phyloP scores from a whole-genome alignment of 441 rosid species.

The Gossypium lobatum region DNA sequence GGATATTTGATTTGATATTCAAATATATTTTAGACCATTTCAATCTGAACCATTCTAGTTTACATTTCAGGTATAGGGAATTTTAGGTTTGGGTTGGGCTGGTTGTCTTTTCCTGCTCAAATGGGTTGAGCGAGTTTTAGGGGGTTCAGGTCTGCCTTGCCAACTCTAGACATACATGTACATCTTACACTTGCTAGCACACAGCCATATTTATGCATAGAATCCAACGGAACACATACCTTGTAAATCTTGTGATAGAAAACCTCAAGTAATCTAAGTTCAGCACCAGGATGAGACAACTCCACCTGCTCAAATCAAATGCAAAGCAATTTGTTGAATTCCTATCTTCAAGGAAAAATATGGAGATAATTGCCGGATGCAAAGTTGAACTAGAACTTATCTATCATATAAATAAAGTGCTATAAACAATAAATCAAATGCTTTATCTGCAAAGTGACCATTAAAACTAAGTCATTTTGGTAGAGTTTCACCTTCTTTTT shows the following conservation, averaged over 20 bases:
- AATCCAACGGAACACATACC: constrained; percentile 34
- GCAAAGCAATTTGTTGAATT: constrained; percentile 6
- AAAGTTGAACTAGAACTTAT: background rate
- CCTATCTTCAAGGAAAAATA: constrained; percentile 3
- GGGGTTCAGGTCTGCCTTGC: background rate
- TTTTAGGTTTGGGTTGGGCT: background rate
- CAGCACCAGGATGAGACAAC: constrained; percentile 81
- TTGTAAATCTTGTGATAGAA: constrained; percentile 90
- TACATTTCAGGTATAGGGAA: background rate
- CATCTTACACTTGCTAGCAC: background rate
- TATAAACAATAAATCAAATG: background rate
- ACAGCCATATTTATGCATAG: background rate
- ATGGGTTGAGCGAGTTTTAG: background rate
- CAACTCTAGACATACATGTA: background rate
- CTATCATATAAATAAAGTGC: background rate
- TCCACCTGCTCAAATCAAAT: constrained; percentile 53
- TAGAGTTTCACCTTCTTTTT: background rate
- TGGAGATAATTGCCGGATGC: background rate
- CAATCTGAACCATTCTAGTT: background rate
- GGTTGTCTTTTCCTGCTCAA: background rate
- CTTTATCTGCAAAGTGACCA: background rate
- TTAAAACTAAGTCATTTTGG: background rate
- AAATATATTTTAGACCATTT: background rate
- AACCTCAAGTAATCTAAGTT: constrained; percentile 88
- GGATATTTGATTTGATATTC: background rate